phyloP scores from a whole-genome alignment of 108 stramenopile species.

The Bacterosira constricta region DNA sequence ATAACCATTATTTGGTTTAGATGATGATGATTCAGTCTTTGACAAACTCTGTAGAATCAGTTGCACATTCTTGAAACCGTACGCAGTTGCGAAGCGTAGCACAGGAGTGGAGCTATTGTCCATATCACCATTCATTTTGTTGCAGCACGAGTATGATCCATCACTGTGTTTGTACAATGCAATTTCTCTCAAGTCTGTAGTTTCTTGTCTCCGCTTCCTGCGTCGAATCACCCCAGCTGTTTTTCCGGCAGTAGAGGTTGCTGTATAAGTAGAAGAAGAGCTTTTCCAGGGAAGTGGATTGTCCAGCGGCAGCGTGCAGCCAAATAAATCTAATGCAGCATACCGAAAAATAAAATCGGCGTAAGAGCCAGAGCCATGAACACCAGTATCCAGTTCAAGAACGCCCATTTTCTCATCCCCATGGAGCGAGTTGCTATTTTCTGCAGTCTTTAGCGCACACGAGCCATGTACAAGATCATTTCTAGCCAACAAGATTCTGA shows the following conservation, averaged over 20 bases:
- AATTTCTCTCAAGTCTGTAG: conserved; percentile 63
- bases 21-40: neutral
- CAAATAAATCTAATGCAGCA: conserved; percentile 71
- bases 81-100: conserved; percentile 91
- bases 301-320: conserved; percentile 29
- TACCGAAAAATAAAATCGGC: conserved; percentile 81
- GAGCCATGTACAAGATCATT: neutral
- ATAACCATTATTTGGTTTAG: conserved; percentile 21
- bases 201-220: conserved; percentile 47
- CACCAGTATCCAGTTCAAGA: conserved; percentile 18
- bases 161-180: conserved; percentile 59
- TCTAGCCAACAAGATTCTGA: conserved; percentile 5
- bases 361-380: conserved; percentile 76
- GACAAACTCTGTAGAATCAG: conserved; percentile 67
- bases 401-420: neutral
- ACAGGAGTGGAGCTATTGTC: conserved; percentile 34
- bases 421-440: neutral
- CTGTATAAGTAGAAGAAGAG: conserved; percentile 6
- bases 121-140: neutral
- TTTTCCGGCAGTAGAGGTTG: conserved; percentile 12
- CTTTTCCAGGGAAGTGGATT: conserved; percentile 58
- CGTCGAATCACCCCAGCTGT: conserved; percentile 24
- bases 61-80: conserved; percentile 98
- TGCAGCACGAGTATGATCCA: conserved; percentile 52
- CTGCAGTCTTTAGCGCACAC: neutral